Evolutionary conservation across 2,329 filamentous ascomycete genomes (phyloP).

Genomic region (Rhinocladiella similis): DNA sequence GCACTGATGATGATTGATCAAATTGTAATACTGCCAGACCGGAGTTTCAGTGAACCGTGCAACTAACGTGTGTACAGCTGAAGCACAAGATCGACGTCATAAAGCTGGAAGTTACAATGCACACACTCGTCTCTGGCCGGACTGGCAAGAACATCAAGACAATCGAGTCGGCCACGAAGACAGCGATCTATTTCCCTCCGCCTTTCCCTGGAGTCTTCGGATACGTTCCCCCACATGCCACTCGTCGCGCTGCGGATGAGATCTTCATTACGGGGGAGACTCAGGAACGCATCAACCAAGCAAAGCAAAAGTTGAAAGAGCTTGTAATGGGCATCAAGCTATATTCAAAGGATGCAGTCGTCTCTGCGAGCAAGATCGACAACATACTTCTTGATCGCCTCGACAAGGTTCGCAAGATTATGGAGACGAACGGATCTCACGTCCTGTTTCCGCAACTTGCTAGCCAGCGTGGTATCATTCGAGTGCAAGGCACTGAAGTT

Average conservation of each 20-base stretch:
- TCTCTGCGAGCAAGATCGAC: constrained; percentile 90
- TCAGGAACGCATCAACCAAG: constrained; percentile 77
- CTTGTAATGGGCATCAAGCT: constrained; percentile 77
- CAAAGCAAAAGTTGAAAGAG: constrained; percentile 89
- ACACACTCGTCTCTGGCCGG: constrained; percentile 88
- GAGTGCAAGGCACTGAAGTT: constrained; percentile 90
- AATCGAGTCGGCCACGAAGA: constrained; percentile 93
- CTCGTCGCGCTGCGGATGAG: constrained; percentile 79
- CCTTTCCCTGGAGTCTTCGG: constrained; percentile 90
- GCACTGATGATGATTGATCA: constrained; percentile 97
- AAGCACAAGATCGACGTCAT: constrained; percentile 70
- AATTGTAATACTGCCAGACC: constrained; percentile 58
- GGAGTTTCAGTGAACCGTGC: not conserved
- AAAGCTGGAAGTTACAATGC: constrained; percentile 80
- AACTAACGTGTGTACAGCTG: constrained; percentile 39
- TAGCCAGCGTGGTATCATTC: constrained; percentile 78
- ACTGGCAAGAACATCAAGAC: constrained; percentile 97
- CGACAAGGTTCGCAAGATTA: constrained; percentile 96
- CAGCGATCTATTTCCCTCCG: constrained; percentile 96
- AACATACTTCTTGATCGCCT: constrained; percentile 86
- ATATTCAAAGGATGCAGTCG: constrained; percentile 87
- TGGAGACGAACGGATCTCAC: constrained; percentile 93
- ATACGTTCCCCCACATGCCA: constrained; percentile 80
- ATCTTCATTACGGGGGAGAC: constrained; percentile 94
- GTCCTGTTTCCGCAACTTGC: constrained; percentile 88